These are phyloP conservation scores for Fusarium penzigii DNA, from an alignment of 2,329 filamentous ascomycete genomes.

Conservation along the genomic window DNA sequence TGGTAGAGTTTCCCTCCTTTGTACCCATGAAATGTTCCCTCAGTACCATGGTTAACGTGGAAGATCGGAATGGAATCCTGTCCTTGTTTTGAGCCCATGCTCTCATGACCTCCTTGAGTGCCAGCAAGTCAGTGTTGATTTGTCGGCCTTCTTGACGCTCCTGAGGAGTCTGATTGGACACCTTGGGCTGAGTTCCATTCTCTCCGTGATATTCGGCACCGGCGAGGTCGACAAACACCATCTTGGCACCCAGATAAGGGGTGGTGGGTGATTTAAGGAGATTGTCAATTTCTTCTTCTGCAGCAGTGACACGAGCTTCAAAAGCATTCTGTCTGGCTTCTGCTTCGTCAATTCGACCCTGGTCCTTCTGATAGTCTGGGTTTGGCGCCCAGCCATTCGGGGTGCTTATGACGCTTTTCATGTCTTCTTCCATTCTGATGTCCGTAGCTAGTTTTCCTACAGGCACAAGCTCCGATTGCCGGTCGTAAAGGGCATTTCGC, in stretches of 20 bases:
- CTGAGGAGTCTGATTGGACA: slow-evolving; percentile 20
- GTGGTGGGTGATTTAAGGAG: slow-evolving; percentile 25
- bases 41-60: slow-evolving; percentile 44
- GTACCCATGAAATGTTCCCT: slow-evolving; percentile 36
- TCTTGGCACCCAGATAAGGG: slow-evolving; percentile 40
- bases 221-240: slow-evolving; percentile 48
- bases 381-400: not conserved
- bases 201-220: slow-evolving; percentile 44
- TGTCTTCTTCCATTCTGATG: slow-evolving; percentile 36
- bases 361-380: not conserved
- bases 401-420: slow-evolving; percentile 28
- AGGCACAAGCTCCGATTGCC: slow-evolving; percentile 46
- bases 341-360: not conserved
- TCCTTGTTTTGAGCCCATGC: slow-evolving; percentile 36
- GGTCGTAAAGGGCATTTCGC: slow-evolving; percentile 39
- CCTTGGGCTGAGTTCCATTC: slow-evolving; percentile 10
- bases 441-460: slow-evolving; percentile 42
- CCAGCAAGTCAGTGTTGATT: slow-evolving; percentile 47
- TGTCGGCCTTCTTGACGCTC: slow-evolving; percentile 43
- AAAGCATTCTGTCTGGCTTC: not conserved
- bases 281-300: slow-evolving; percentile 33
- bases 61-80: slow-evolving; percentile 43
- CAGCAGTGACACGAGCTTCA: not conserved
- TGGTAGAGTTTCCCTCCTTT: slow-evolving; percentile 10
- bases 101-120: slow-evolving; percentile 48